phyloP scores from a whole-genome alignment of 345 rosid species.

The Eucalyptus tenuipes region DNA sequence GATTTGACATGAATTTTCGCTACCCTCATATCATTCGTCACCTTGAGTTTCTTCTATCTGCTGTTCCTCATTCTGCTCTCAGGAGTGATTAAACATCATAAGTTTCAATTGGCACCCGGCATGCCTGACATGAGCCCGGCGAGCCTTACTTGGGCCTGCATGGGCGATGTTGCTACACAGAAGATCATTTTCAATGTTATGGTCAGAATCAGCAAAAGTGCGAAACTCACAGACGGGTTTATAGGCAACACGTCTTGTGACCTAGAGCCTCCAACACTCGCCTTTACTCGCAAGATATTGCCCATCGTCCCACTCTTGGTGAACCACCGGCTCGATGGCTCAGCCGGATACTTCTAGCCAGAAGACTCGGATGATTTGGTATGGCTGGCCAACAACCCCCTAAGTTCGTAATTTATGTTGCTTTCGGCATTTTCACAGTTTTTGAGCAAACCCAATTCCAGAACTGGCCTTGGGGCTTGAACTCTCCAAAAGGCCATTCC shows the following conservation, averaged over 20 bases:
- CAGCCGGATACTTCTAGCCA: not conserved
- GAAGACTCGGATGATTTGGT: not conserved
- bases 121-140: not conserved
- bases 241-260: not conserved
- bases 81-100: not conserved
- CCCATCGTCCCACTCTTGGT: slow-evolving; percentile 1
- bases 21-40: not conserved
- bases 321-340: not conserved
- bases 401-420: not conserved
- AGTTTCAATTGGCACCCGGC: not conserved
- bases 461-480: slow-evolving; percentile 3
- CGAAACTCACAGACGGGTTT: not conserved
- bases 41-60: not conserved
- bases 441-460: not conserved
- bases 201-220: not conserved
- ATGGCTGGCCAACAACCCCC: not conserved
- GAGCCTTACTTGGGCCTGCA: not conserved
- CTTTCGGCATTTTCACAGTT: slow-evolving; percentile 4
- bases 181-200: not conserved
- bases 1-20: not conserved
- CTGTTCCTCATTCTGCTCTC: not conserved
- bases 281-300: not conserved
- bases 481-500: not conserved
- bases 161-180: not conserved
- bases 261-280: slow-evolving; percentile 3